These are phyloP conservation scores for Podosphaera leucotricha DNA, from an alignment of 2,329 filamentous ascomycete species.

Conservation along the genomic window DNA sequence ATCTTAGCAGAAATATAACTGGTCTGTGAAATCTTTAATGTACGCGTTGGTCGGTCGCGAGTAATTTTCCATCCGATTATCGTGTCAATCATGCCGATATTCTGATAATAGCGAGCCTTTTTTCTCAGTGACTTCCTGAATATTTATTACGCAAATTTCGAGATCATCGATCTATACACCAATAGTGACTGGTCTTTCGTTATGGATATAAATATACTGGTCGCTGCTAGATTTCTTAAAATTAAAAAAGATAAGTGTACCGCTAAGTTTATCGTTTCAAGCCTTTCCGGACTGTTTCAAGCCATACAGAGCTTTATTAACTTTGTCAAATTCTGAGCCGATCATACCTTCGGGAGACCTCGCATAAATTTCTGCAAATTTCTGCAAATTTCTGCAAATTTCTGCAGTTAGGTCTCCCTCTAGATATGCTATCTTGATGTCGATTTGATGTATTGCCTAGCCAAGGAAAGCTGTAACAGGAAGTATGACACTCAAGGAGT, in stretches of 20 bases:
- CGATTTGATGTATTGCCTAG: neutral
- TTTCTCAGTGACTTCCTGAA: neutral
- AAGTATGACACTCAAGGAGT: neutral
- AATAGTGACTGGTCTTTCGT: neutral
- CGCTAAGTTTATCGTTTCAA: neutral
- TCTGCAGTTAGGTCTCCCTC: neutral
- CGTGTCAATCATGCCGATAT: neutral
- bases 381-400: neutral
- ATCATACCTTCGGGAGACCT: neutral
- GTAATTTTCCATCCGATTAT: too few relatives aligned
- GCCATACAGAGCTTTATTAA: neutral
- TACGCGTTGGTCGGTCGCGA: too few relatives aligned
- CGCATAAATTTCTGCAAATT: neutral
- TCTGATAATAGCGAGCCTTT: neutral
- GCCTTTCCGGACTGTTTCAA: neutral
- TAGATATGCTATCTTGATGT: conserved; percentile 1
- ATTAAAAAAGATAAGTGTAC: neutral
- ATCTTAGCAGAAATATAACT: too few relatives aligned
- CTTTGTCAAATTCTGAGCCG: neutral
- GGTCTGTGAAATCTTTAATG: too few relatives aligned
- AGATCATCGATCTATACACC: neutral
- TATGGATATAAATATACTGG: neutral
- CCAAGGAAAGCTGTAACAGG: neutral
- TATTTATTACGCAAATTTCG: neutral
- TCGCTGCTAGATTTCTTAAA: neutral